Conservation (phyloP, 305 asterid species). For the Solanum chacoense region DNA sequence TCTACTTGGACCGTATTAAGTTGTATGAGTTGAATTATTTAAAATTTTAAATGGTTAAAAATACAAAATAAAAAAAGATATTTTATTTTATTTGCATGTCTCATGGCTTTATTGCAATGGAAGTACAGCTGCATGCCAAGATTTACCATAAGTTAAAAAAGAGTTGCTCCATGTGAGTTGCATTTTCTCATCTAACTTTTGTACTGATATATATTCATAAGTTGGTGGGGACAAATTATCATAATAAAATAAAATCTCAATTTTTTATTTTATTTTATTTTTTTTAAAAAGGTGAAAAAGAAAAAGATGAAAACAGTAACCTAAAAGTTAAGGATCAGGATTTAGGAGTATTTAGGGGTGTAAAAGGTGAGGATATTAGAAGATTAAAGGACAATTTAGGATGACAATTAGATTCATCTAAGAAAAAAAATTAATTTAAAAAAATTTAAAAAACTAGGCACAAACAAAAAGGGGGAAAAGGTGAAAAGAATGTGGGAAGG, state of each 20-base stretch:
- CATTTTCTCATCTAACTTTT: slow-evolving; percentile 1
- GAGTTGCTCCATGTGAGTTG: slow-evolving; percentile 6
- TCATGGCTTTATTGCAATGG: not conserved
- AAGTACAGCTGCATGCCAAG: slow-evolving; percentile 2
- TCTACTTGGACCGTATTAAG: not conserved
- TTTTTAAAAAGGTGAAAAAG: not conserved
- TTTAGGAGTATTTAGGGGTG: slow-evolving; percentile 7
- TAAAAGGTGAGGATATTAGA: slow-evolving; percentile 15
- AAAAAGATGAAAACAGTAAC: not conserved
- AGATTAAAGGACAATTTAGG: slow-evolving; percentile 8
- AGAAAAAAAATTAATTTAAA: not conserved
- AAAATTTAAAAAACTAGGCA: not conserved
- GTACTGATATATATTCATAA: not conserved
- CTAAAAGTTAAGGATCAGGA: slow-evolving; percentile 12
- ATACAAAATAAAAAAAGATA: not conserved
- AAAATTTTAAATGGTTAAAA: not conserved
- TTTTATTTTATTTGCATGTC: not conserved
- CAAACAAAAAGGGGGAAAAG: slow-evolving; percentile 5
- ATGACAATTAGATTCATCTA: slow-evolving; percentile 14
- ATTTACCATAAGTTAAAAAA: not conserved
- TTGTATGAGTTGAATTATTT: not conserved
- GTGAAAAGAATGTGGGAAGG: slow-evolving; percentile 24
- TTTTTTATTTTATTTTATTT: not conserved
- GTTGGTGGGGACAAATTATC: slow-evolving; percentile 1
- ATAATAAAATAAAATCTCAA: not conserved